Evolutionary conservation across 495 filamentous ascomycete species (phyloP).

Genomic region (Collariella sp.): DNA sequence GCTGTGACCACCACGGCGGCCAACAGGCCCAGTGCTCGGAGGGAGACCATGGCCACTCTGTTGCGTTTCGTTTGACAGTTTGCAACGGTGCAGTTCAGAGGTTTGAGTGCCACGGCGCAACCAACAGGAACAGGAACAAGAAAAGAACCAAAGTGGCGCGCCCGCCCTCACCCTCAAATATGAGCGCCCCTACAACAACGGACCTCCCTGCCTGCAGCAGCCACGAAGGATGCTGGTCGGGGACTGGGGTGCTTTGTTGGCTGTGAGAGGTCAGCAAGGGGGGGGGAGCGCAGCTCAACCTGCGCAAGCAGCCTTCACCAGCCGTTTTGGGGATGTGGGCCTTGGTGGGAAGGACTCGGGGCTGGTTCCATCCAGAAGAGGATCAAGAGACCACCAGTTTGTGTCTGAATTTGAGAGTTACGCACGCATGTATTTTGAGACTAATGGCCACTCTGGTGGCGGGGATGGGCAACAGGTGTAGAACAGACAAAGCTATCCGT

Average conservation of each 20-base stretch:
- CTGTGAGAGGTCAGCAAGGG: not conserved
- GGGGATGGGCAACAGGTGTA: not conserved
- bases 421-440: not conserved
- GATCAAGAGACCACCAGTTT: not conserved
- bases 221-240: slow-evolving; percentile 2
- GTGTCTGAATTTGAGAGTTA: not conserved
- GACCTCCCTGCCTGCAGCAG: not conserved
- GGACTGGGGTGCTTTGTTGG: slow-evolving; percentile 9
- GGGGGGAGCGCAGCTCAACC: not conserved
- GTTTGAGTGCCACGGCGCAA: not conserved
- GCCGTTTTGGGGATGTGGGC: not conserved
- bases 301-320: not conserved
- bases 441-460: not conserved
- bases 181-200: not conserved
- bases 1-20: slow-evolving; percentile 2
- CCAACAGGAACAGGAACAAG: slow-evolving; percentile 1
- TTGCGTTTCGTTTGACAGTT: not conserved
- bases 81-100: not conserved
- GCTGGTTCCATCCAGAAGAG: slow-evolving; percentile 1
- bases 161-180: slow-evolving; percentile 2
- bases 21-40: not conserved
- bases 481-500: slow-evolving; percentile 2
- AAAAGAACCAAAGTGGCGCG: not conserved
- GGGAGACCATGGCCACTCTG: slow-evolving; percentile 8
- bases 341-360: not conserved